These are phyloP conservation scores for Leishmania martiniquensis DNA, from an alignment of 208 protist genomes.

Conservation along the genomic window DNA sequence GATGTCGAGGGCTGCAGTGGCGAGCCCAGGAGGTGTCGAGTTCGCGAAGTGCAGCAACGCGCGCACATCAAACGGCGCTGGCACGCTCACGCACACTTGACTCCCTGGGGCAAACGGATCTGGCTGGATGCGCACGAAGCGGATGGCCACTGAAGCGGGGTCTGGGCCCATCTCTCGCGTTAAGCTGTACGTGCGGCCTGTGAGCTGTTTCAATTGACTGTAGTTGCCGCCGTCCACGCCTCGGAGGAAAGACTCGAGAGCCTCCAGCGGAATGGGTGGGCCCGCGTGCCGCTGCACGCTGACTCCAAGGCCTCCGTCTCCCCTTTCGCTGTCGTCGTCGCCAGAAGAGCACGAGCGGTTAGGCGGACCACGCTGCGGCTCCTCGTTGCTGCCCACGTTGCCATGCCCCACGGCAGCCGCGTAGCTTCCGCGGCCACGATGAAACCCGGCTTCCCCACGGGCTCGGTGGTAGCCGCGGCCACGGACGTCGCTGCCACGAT, in stretches of 20 bases:
- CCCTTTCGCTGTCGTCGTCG: slow-evolving; percentile 17
- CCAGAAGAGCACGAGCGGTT: background rate
- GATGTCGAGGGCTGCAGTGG: background rate
- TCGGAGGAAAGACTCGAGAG: slow-evolving; percentile 37
- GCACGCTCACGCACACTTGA: slow-evolving; percentile 47
- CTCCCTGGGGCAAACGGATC: slow-evolving; percentile 84
- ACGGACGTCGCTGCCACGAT: slow-evolving; percentile 5
- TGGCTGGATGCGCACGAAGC: slow-evolving; percentile 56
- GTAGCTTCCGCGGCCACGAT: slow-evolving; percentile 9
- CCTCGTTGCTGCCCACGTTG: background rate
- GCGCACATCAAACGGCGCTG: slow-evolving; percentile 22
- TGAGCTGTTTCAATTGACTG: slow-evolving; percentile 59
- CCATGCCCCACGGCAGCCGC: slow-evolving; percentile 3
- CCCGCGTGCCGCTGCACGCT: background rate
- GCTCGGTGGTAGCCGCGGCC: background rate
- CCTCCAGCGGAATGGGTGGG: slow-evolving; percentile 2
- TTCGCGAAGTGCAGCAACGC: slow-evolving; percentile 3
- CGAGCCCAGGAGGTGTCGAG: background rate
- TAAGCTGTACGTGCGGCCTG: slow-evolving; percentile 39
- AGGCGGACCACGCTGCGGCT: slow-evolving; percentile 1
- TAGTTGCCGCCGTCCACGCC: slow-evolving; percentile 58
- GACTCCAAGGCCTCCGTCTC: background rate
- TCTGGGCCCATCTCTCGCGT: slow-evolving; percentile 8
- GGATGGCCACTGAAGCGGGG: slow-evolving; percentile 17
- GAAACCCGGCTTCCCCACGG: background rate